Conservation (phyloP, 2,329 filamentous ascomycete species). For the Diaporthe longicolla region DNA sequence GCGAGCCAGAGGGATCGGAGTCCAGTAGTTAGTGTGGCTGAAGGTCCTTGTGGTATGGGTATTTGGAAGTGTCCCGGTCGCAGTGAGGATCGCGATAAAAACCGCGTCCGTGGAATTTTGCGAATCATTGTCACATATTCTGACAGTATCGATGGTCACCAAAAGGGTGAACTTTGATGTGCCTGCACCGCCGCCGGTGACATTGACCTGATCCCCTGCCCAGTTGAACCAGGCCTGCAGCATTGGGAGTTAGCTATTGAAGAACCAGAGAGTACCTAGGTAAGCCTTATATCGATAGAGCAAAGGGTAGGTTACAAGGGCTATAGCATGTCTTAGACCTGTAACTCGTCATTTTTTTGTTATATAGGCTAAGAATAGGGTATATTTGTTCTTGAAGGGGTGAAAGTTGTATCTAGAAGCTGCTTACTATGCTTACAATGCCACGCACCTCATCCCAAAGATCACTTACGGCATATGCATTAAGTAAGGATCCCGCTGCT, state of each 20-base stretch:
- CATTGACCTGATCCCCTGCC: constrained; percentile 57
- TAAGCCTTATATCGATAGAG: too few species aligned
- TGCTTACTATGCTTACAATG: constrained; percentile 60
- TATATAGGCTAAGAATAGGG: too few species aligned
- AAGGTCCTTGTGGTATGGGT: constrained; percentile 56
- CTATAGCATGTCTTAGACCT: too few species aligned
- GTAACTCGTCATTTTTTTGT: too few species aligned
- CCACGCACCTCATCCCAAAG: constrained; percentile 66
- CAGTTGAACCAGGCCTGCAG: constrained; percentile 68
- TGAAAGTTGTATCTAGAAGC: too few species aligned
- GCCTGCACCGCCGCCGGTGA: constrained; percentile 49
- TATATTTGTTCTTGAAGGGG: too few species aligned
- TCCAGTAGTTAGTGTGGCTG: constrained; percentile 65
- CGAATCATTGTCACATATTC: constrained; percentile 28
- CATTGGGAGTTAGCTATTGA: too few species aligned
- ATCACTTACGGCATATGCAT: constrained; percentile 70
- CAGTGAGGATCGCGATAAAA: constrained; percentile 59
- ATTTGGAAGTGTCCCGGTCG: constrained; percentile 63
- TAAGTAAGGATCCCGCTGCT: constrained; percentile 64
- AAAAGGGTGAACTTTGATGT: constrained; percentile 56
- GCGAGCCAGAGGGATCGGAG: constrained; percentile 59
- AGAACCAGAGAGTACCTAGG: too few species aligned
- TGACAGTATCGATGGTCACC: constrained; percentile 39
- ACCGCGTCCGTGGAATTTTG: constrained; percentile 28
- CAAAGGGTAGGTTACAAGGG: too few species aligned